A percentile compares a stretch with the other conserved stretches of the same genome.
These are phyloP conservation scores for Flueggea neowawraea DNA, from an alignment of 441 rosid genomes.

Conservation along the genomic window DNA sequence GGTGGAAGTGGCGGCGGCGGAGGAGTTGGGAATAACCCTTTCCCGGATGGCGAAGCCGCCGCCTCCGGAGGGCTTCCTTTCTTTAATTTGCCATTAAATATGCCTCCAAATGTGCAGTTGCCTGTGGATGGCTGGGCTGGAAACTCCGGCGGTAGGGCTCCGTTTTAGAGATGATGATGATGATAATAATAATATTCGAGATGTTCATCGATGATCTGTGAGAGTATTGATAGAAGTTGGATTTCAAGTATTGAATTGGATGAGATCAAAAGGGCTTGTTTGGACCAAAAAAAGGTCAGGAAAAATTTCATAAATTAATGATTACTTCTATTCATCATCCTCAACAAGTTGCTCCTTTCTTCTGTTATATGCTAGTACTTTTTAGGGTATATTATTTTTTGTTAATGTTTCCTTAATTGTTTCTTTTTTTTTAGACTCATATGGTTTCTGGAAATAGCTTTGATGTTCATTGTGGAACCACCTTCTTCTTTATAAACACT, in stretches of 20 bases:
- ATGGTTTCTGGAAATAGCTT: constrained; percentile 22
- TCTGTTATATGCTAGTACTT: constrained; percentile 14
- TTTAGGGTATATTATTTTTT: constrained; percentile 13
- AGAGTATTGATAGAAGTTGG: too few species aligned
- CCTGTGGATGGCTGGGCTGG: constrained; percentile 90
- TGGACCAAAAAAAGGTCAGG: constrained; percentile 32
- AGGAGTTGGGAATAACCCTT: constrained; percentile 45
- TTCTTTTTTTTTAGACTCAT: constrained; percentile 6
- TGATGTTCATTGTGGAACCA: constrained; percentile 25
- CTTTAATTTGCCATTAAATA: constrained; percentile 75
- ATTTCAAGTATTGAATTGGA: too few species aligned
- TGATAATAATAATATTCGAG: constrained; percentile 8
- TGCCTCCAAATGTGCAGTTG: constrained; percentile 68
- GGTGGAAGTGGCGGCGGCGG: constrained; percentile 43
- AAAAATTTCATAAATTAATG: constrained; percentile 20
- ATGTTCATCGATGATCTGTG: too few species aligned
- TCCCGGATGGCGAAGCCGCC: constrained; percentile 41
- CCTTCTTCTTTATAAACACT: constrained; percentile 15
- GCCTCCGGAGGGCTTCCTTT: constrained; percentile 76
- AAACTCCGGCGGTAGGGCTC: constrained; percentile 60
- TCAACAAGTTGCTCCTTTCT: constrained; percentile 11
- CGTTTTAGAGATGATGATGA: constrained; percentile 36
- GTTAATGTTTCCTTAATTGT: not conserved
- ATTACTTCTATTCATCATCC: constrained; percentile 2
- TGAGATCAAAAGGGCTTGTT: too few species aligned